Evolutionary conservation across 1,284 basidiomycete genomes (phyloP).

Genomic region (Termitomyces sp.): DNA sequence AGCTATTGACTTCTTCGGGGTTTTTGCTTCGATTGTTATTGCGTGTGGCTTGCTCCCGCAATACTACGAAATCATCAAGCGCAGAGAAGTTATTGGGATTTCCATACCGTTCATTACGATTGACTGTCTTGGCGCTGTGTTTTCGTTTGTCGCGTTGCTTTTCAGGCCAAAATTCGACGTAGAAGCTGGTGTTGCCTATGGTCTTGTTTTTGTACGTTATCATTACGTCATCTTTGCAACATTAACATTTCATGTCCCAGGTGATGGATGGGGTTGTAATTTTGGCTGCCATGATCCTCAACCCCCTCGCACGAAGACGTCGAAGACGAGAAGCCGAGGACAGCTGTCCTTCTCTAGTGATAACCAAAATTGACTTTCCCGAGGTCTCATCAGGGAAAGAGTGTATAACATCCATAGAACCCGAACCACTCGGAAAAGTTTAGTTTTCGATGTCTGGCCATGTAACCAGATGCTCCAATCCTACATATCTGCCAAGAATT

Average conservation of each 20-base stretch:
- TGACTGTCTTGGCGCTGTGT: conserved; percentile 71
- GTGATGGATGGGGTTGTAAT: conserved; percentile 42
- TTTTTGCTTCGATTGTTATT: conserved; percentile 58
- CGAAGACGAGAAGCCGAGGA: conserved; percentile 19
- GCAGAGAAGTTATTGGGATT: conserved; percentile 69
- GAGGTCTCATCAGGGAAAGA: neutral
- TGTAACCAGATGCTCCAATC: neutral
- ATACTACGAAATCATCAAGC: conserved; percentile 67
- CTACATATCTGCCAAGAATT: conserved; percentile 14
- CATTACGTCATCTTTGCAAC: neutral
- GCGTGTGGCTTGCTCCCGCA: conserved; percentile 59
- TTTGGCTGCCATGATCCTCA: conserved; percentile 40
- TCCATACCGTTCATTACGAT: conserved; percentile 67
- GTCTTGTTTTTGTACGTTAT: conserved; percentile 48
- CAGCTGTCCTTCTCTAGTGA: conserved; percentile 3
- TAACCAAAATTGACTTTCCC: conserved; percentile 1
- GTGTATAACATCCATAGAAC: neutral
- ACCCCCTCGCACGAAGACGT: conserved; percentile 40
- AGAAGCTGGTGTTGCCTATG: conserved; percentile 61
- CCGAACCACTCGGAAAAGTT: neutral
- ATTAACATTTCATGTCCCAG: conserved; percentile 24
- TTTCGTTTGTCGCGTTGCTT: conserved; percentile 63
- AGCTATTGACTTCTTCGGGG: conserved; percentile 60
- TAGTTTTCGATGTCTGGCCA: neutral
- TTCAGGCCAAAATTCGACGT: conserved; percentile 67